Conservation (phyloP, 768 basidiomycete genomes). For the Vararia minispora region DNA sequence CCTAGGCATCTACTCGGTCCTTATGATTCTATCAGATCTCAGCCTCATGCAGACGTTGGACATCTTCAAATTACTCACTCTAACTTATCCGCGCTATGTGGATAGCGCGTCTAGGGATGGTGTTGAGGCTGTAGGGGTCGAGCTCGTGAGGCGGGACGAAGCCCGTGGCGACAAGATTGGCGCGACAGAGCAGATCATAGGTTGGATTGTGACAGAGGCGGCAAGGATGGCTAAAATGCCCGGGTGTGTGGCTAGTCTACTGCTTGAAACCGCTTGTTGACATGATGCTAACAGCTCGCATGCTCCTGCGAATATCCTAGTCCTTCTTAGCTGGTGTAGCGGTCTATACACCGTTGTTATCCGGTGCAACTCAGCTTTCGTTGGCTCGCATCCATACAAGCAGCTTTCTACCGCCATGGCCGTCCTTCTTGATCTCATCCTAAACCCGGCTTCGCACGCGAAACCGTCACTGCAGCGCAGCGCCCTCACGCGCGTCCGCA, state of each 20-base stretch:
- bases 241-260: slow-evolving; percentile 34
- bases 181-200: slow-evolving; percentile 59
- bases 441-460: slow-evolving; percentile 37
- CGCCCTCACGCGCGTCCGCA: slow-evolving; percentile 45
- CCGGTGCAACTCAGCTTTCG: slow-evolving; percentile 31
- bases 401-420: slow-evolving; percentile 48
- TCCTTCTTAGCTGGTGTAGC: slow-evolving; percentile 64
- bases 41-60: slow-evolving; percentile 51
- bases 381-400: slow-evolving; percentile 36
- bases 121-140: slow-evolving; percentile 55
- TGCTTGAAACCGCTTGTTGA: neutral
- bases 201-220: slow-evolving; percentile 66
- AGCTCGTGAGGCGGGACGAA: slow-evolving; percentile 55
- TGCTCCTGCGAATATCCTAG: slow-evolving; percentile 51
- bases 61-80: slow-evolving; percentile 59
- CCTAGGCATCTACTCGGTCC: neutral
- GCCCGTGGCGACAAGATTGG: slow-evolving; percentile 41
- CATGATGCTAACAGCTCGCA: slow-evolving; percentile 14
- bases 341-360: slow-evolving; percentile 46
- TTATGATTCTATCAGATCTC: slow-evolving; percentile 36
- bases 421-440: slow-evolving; percentile 43
- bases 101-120: slow-evolving; percentile 63
- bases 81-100: slow-evolving; percentile 71
- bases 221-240: slow-evolving; percentile 42
- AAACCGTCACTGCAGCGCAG: slow-evolving; percentile 54